These are phyloP conservation scores for Paraphaeosphaeria sporulosa DNA, from an alignment of 2,329 filamentous ascomycete species.

Conservation along the genomic window DNA sequence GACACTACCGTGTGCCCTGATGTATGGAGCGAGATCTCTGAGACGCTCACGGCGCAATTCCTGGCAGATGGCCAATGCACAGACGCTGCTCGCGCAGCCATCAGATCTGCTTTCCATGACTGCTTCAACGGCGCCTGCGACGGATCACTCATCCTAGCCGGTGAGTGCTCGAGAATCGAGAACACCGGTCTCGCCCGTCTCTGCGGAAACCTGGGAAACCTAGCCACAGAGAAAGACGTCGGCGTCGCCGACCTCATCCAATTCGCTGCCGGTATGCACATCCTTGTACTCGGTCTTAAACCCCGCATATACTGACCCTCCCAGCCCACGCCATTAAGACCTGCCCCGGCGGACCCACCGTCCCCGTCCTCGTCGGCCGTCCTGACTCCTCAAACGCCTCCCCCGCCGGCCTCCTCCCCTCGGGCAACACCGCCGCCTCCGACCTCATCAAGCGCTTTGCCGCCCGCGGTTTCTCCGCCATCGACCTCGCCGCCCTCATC, in stretches of 20 bases:
- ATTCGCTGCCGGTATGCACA: slow-evolving; percentile 39
- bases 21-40: slow-evolving; percentile 44
- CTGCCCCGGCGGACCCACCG: slow-evolving; percentile 44
- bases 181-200: slow-evolving; percentile 57
- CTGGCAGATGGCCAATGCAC: slow-evolving; percentile 45
- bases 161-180: slow-evolving; percentile 45
- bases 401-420: slow-evolving; percentile 34
- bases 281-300: background rate
- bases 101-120: slow-evolving; percentile 46
- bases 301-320: background rate
- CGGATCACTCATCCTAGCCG: slow-evolving; percentile 46
- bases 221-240: slow-evolving; percentile 52
- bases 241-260: slow-evolving; percentile 47
- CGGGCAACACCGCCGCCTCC: slow-evolving; percentile 19
- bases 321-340: slow-evolving; percentile 47
- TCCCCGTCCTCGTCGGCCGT: slow-evolving; percentile 44
- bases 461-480: slow-evolving; percentile 46
- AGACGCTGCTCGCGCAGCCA: slow-evolving; percentile 46
- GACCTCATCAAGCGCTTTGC: slow-evolving; percentile 42
- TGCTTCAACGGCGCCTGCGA: slow-evolving; percentile 49
- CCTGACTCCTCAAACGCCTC: slow-evolving; percentile 37
- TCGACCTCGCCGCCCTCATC: slow-evolving; percentile 49
- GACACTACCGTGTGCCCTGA: slow-evolving; percentile 30
- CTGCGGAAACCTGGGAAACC: slow-evolving; percentile 47
- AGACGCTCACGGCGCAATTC: slow-evolving; percentile 42